phyloP scores from a whole-genome alignment of 345 rosid species.

The Sisymbrium irio region DNA sequence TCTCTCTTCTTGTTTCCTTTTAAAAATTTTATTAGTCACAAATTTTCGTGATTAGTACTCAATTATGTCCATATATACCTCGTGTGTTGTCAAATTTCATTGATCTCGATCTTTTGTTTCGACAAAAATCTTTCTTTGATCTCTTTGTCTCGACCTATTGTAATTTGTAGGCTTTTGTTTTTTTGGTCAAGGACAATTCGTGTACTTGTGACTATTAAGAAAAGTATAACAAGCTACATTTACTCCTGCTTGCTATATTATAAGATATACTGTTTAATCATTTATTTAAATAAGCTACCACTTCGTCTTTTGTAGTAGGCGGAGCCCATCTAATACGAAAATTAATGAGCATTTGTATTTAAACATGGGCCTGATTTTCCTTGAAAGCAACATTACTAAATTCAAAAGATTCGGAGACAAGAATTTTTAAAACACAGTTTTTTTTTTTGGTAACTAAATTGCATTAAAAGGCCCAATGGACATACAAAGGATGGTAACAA shows the following conservation, averaged over 20 bases:
- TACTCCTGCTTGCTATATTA: too few species aligned
- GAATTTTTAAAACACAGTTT: background rate
- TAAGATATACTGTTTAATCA: too few species aligned
- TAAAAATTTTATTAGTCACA: background rate
- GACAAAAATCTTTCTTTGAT: slow-evolving; percentile 21
- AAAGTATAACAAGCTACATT: background rate
- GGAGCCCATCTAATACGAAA: background rate
- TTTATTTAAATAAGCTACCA: too few species aligned
- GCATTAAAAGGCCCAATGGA: background rate
- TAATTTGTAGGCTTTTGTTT: background rate
- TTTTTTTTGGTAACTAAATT: too few species aligned
- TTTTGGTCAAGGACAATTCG: background rate
- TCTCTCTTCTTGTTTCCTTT: background rate
- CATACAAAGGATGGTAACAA: too few species aligned
- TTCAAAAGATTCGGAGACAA: background rate
- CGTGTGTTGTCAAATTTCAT: background rate
- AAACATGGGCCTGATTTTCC: background rate
- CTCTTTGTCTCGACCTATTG: slow-evolving; percentile 2
- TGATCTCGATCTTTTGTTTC: slow-evolving; percentile 16
- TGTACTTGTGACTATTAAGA: too few species aligned
- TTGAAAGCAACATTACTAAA: background rate
- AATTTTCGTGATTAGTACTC: background rate
- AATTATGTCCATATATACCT: background rate
- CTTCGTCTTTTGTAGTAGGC: background rate
- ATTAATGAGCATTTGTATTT: background rate